Percentiles rank a stretch among this genome's conserved stretches.
phyloP scores from a whole-genome alignment of 768 basidiomycete species.

The Russula foetens region DNA sequence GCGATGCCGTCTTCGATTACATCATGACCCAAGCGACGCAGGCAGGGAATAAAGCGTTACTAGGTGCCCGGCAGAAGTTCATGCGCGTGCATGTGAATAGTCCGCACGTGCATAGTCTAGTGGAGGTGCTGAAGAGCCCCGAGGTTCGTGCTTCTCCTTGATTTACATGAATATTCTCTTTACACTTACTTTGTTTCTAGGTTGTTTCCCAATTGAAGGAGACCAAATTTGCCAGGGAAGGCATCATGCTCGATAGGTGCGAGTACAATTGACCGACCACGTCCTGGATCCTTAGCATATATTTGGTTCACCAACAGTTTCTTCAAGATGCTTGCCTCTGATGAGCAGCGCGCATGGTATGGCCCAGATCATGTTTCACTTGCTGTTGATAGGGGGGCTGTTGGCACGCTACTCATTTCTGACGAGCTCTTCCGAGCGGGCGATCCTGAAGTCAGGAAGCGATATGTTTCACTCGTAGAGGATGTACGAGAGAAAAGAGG shows the following conservation, averaged over 20 bases:
- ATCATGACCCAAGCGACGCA: conserved; percentile 74
- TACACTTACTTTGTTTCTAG: conserved; percentile 31
- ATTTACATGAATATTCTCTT: neutral
- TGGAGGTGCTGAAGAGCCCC: conserved; percentile 90
- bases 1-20: conserved; percentile 80
- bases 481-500: conserved; percentile 81
- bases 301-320: conserved; percentile 51
- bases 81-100: conserved; percentile 88
- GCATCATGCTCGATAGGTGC: conserved; percentile 83
- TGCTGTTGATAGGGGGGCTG: conserved; percentile 88
- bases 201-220: conserved; percentile 74
- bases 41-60: conserved; percentile 76
- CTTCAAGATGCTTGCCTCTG: conserved; percentile 93
- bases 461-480: conserved; percentile 84
- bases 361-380: conserved; percentile 90
- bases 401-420: conserved; percentile 90
- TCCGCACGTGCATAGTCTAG: conserved; percentile 90
- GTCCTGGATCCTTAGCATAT: neutral
- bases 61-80: conserved; percentile 74
- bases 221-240: conserved; percentile 94
- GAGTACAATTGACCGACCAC: neutral
- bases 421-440: conserved; percentile 90
- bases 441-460: conserved; percentile 68
- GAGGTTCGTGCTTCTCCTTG: conserved; percentile 47
- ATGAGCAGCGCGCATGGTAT: conserved; percentile 98